Evolutionary conservation across 768 basidiomycete species (phyloP).

Genomic region (Trametes sanguinea): DNA sequence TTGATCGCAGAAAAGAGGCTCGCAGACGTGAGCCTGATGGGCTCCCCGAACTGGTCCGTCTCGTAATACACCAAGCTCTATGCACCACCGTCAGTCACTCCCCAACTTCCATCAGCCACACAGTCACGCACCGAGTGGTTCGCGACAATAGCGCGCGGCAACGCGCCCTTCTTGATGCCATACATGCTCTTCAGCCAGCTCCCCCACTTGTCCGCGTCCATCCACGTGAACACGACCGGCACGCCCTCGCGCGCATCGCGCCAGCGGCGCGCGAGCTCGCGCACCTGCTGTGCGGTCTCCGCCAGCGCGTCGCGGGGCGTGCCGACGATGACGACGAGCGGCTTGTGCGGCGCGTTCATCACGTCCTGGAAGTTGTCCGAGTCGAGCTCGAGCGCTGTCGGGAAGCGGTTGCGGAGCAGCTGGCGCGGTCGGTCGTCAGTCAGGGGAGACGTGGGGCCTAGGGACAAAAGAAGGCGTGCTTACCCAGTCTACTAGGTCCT

Average conservation of each 20-base stretch:
- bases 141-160: constrained; percentile 62
- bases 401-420: constrained; percentile 59
- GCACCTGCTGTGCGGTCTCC: constrained; percentile 48
- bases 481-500: constrained; percentile 28
- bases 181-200: constrained; percentile 95
- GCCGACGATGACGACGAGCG: constrained; percentile 78
- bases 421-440: neutral
- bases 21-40: constrained; percentile 54
- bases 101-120: neutral
- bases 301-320: constrained; percentile 35
- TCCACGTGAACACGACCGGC: constrained; percentile 84
- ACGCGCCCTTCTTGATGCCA: constrained; percentile 47
- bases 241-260: constrained; percentile 35
- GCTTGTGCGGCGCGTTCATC: constrained; percentile 77
- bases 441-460: no score
- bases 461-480: neutral
- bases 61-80: constrained; percentile 81
- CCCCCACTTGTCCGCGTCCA: constrained; percentile 82
- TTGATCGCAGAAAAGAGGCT: constrained; percentile 73
- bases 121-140: constrained; percentile 73
- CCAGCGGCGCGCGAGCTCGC: constrained; percentile 59
- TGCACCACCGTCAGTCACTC: neutral
- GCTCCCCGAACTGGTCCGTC: constrained; percentile 53
- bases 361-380: constrained; percentile 80
- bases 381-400: constrained; percentile 71